Evolutionary conservation across 192 early-diverging fungal species (phyloP).

Genomic region (Coemansia erecta): DNA sequence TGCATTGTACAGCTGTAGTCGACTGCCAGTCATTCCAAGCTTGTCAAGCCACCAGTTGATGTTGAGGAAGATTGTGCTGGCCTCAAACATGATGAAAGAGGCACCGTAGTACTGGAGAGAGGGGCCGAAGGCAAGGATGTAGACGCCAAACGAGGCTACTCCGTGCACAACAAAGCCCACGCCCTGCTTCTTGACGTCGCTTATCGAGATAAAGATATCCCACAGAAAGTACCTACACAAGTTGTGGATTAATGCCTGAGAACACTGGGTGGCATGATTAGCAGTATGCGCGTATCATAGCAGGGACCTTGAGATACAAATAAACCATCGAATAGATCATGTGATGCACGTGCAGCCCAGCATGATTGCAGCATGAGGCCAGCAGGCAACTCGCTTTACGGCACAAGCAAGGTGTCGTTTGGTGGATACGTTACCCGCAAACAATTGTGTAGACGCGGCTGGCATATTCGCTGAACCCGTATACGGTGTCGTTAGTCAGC

Average conservation of each 20-base stretch:
- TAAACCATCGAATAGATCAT: constrained; percentile 7
- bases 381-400: background rate
- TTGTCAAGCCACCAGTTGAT: constrained; percentile 92
- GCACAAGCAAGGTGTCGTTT: background rate
- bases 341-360: constrained; percentile 5
- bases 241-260: background rate
- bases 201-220: constrained; percentile 73
- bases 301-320: background rate
- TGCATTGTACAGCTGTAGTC: constrained; percentile 81
- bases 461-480: constrained; percentile 68
- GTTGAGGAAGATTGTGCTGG: constrained; percentile 89
- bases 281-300: background rate
- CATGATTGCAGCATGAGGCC: constrained; percentile 1
- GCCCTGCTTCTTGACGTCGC: constrained; percentile 67
- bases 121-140: constrained; percentile 57
- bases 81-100: constrained; percentile 86
- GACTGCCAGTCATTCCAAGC: constrained; percentile 74
- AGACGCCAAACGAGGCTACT: constrained; percentile 71
- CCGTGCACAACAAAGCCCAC: constrained; percentile 83
- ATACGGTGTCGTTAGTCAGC: constrained; percentile 62
- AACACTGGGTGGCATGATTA: background rate
- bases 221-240: constrained; percentile 83
- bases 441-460: constrained; percentile 79
- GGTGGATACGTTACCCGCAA: constrained; percentile 65
- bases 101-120: constrained; percentile 85